Evolutionary conservation across 345 rosid species (phyloP).

Genomic region (Streptanthus diversifolius): DNA sequence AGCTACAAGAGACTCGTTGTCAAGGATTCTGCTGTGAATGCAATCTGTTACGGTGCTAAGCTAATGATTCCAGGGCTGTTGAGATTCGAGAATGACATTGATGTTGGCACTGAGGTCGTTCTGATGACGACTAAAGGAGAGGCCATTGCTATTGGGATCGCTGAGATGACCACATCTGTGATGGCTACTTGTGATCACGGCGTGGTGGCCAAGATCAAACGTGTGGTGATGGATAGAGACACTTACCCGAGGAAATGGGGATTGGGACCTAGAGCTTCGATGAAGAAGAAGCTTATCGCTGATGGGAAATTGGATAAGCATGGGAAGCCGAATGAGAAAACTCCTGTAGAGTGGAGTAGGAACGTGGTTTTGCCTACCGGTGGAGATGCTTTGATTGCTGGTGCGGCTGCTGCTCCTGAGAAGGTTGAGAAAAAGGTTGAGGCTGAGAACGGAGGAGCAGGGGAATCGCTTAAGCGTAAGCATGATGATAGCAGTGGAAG

Average conservation of each 20-base stretch:
- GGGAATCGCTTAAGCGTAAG: slow-evolving; percentile 54
- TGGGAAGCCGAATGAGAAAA: slow-evolving; percentile 76
- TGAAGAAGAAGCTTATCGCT: slow-evolving; percentile 78
- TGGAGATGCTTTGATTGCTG: slow-evolving; percentile 69
- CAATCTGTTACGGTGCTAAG: slow-evolving; percentile 94
- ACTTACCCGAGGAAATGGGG: slow-evolving; percentile 98
- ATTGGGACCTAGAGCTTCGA: slow-evolving; percentile 78
- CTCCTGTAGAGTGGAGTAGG: slow-evolving; percentile 80
- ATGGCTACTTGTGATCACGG: slow-evolving; percentile 98
- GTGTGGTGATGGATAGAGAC: slow-evolving; percentile 98
- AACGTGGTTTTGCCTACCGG: slow-evolving; percentile 69
- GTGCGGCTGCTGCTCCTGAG: slow-evolving; percentile 54
- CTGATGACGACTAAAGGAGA: slow-evolving; percentile 97
- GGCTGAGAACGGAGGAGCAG: slow-evolving; percentile 37
- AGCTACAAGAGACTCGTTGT: slow-evolving; percentile 93
- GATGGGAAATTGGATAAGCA: slow-evolving; percentile 88
- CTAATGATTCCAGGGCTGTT: slow-evolving; percentile 86
- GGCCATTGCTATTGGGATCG: slow-evolving; percentile 86
- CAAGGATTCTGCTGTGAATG: slow-evolving; percentile 92
- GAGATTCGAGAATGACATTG: slow-evolving; percentile 89
- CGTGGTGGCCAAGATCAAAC: slow-evolving; percentile 90
- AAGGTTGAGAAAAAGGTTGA: slow-evolving; percentile 23
- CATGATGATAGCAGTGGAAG: slow-evolving; percentile 41
- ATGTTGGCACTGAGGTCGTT: slow-evolving; percentile 83
- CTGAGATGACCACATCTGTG: slow-evolving; percentile 96